Evolutionary conservation across 768 basidiomycete genomes (phyloP).

Genomic region (Piloderma croceum): DNA sequence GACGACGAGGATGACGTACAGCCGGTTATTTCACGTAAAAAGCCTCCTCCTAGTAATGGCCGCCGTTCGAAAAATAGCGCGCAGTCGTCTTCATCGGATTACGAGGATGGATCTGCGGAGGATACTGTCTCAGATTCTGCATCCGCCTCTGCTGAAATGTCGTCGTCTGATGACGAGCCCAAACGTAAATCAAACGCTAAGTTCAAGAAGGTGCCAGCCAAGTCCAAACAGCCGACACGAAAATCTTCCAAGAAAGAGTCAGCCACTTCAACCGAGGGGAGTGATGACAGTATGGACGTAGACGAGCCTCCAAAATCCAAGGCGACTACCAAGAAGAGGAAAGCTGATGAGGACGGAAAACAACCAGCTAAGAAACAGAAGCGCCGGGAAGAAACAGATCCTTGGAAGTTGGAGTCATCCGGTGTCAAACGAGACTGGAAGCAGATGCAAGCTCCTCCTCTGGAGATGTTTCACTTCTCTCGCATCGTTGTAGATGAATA

Average conservation of each 20-base stretch:
- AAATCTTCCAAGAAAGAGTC: conserved; percentile 13
- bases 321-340: conserved; percentile 36
- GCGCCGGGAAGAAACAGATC: conserved; percentile 58
- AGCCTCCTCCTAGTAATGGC: too few relatives aligned
- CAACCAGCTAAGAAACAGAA: conserved; percentile 49
- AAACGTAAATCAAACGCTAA: conserved; percentile 16
- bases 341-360: conserved; percentile 30
- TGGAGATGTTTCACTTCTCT: conserved; percentile 90
- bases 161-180: conserved; percentile 17
- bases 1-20: conserved; percentile 52
- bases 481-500: conserved; percentile 92
- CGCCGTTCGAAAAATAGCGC: too few relatives aligned
- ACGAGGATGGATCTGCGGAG: conserved; percentile 26
- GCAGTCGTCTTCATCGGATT: conserved; percentile 18
- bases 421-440: conserved; percentile 70
- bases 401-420: conserved; percentile 67
- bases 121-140: conserved; percentile 15
- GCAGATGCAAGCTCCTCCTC: conserved; percentile 72
- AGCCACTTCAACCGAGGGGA: conserved; percentile 18
- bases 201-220: conserved; percentile 18
- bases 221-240: conserved; percentile 12
- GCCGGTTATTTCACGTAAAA: too few relatives aligned
- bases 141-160: conserved; percentile 19
- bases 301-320: conserved; percentile 34
- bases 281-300: conserved; percentile 48